Conservation (phyloP, 2,329 filamentous ascomycete species). For the Phialocephala sp. region DNA sequence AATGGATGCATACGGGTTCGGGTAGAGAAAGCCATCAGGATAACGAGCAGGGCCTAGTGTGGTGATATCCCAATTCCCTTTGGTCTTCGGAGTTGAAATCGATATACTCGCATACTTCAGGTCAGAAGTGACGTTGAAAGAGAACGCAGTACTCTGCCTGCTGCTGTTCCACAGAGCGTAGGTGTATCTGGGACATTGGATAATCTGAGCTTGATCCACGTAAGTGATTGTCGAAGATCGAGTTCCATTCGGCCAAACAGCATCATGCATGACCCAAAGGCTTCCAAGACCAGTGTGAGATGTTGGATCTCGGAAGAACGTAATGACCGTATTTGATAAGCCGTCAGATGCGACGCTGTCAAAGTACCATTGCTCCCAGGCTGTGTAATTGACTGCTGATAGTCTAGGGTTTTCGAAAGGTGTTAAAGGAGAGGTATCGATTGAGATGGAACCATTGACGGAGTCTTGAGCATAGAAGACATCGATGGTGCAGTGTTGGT, state of each 20-base stretch:
- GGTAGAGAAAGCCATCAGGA: background rate
- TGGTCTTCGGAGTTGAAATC: background rate
- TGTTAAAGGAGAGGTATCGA: background rate
- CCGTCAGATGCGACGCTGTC: background rate
- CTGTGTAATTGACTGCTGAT: background rate
- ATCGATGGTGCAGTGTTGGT: background rate
- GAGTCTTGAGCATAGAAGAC: background rate
- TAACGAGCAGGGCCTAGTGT: background rate
- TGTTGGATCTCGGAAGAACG: conserved; percentile 9
- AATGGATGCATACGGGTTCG: background rate
- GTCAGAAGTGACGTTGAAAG: background rate
- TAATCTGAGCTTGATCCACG: background rate
- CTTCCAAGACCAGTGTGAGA: background rate
- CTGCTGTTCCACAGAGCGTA: conserved; percentile 5
- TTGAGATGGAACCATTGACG: background rate
- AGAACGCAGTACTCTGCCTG: background rate
- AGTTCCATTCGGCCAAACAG: conserved; percentile 3
- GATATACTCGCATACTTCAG: background rate
- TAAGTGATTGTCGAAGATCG: background rate
- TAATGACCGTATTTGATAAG: conserved; percentile 2
- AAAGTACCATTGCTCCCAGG: conserved; percentile 15
- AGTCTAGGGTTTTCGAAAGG: background rate
- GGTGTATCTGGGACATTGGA: background rate
- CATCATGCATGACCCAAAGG: conserved; percentile 5
- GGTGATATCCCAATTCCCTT: background rate